Conservation (phyloP, 1,284 basidiomycete genomes). For the Ustilago cynodontis region DNA sequence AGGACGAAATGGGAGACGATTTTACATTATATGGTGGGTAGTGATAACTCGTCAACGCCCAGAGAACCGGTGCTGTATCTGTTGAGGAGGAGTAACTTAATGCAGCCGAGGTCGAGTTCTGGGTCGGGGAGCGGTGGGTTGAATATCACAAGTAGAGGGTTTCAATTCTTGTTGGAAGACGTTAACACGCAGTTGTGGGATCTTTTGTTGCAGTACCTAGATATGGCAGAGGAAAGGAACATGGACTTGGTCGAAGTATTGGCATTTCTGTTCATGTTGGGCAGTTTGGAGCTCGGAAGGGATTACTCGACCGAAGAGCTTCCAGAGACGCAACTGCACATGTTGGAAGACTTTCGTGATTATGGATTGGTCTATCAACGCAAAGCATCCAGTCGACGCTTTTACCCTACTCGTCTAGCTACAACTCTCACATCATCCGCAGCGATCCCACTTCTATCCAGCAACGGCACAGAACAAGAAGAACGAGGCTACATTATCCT, state of each 20-base stretch:
- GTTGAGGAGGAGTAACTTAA: slow-evolving; percentile 86
- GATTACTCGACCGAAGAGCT: slow-evolving; percentile 85
- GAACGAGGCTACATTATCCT: slow-evolving; percentile 86
- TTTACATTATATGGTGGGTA: slow-evolving; percentile 98
- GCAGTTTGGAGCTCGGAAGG: slow-evolving; percentile 63
- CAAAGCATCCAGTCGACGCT: slow-evolving; percentile 74
- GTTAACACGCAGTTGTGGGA: slow-evolving; percentile 99
- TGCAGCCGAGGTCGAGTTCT: slow-evolving; percentile 72
- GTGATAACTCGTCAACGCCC: slow-evolving; percentile 79
- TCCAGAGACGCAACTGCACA: slow-evolving; percentile 83
- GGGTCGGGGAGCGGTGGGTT: slow-evolving; percentile 25
- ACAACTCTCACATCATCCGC: slow-evolving; percentile 87
- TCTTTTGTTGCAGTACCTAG: slow-evolving; percentile 84
- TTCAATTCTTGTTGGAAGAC: slow-evolving; percentile 95
- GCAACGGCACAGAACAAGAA: slow-evolving; percentile 70
- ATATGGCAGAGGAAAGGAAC: slow-evolving; percentile 63
- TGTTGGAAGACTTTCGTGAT: slow-evolving; percentile 91
- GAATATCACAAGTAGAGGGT: slow-evolving; percentile 92
- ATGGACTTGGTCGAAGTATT: slow-evolving; percentile 93
- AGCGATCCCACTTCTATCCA: slow-evolving; percentile 55
- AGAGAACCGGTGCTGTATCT: slow-evolving; percentile 85
- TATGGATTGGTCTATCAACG: slow-evolving; percentile 87
- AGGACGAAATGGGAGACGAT: slow-evolving; percentile 97
- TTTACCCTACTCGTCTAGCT: slow-evolving; percentile 94
- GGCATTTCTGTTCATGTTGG: slow-evolving; percentile 82